Base-by-base conservation (phyloP, 257 asterid genomes). In the Ajuga chamaepitys region DNA sequence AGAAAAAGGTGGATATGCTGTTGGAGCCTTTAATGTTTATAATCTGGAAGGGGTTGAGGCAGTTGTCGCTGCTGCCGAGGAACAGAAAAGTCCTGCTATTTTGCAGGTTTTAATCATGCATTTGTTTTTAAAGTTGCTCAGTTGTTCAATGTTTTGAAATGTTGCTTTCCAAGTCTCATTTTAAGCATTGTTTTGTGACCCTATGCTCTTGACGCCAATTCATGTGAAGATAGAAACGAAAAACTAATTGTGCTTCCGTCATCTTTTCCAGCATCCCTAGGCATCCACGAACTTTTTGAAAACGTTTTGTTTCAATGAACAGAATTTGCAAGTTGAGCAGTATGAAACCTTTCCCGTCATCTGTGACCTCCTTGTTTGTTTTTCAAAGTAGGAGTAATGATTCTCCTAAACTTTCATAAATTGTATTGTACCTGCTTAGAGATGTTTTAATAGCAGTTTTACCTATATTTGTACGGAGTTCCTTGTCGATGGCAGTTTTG, bases 31-130 rank as follows among this genome's bases (percentile, higher is more conserved):
- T 73, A 93, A 93, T 25, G 85, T 93, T 53, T 93, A 93, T 72
- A 93, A 93, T 66, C 81, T 93, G 75, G 99, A 93, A 85, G 99
- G 99, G 68, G 78, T 93, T 68, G 83, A 84, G 77, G 96, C 96
- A 77, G 99, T 93, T 75, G 88, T 93, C 73, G 77, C 97, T 77
- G 97, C 97, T 41, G 99, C 97, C 17, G 97, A 93, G 81, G 92
- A 84, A 66, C 84, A 82, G 75, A 70, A 55, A 38, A 93, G 99
- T 75, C 97, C 97, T 54, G 97, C 99, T 74, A 93, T 93, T 69
- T 80, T 93, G 77, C 99, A 93, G 99, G 99, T 93, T 68, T 53
- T 18, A 69, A 70, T 63, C 59, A 59, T 56, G 51, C 66, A 60
- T 24, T 59, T 62, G 22, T 17, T 51, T 58, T 64, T 62, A 21